Evolutionary conservation across 2,329 filamentous ascomycete species (phyloP).

Genomic region (Diplodia mutila): DNA sequence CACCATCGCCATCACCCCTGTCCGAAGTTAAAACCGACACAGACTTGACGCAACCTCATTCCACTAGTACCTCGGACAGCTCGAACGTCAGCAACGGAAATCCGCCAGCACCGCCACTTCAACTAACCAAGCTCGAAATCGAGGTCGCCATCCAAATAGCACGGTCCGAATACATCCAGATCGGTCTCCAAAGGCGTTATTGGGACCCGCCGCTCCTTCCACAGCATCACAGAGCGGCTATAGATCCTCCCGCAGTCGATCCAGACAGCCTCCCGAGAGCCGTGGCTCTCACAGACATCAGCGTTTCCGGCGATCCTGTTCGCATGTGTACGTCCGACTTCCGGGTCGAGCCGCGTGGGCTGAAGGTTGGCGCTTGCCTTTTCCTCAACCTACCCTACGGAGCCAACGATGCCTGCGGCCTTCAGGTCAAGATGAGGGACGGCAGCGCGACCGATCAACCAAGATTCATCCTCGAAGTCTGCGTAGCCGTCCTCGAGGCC

Average conservation of each 20-base stretch:
- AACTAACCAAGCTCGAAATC: not conserved
- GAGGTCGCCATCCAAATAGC: not conserved
- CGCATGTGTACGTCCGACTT: not conserved
- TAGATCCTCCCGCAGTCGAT: not conserved
- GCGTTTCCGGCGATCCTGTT: conserved; percentile 2
- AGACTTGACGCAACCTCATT: not conserved
- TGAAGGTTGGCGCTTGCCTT: conserved; percentile 9
- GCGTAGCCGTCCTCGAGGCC: not conserved
- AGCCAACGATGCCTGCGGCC: conserved; percentile 5
- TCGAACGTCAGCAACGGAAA: too few relatives aligned
- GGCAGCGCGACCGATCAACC: not conserved
- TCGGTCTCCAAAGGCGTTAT: not conserved
- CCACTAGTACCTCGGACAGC: not conserved
- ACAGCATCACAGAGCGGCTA: not conserved
- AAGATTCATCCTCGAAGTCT: conserved; percentile 7
- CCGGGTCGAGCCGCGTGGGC: not conserved
- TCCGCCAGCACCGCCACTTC: not conserved
- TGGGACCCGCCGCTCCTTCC: conserved; percentile 7
- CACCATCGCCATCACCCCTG: not conserved
- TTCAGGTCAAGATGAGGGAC: conserved; percentile 10
- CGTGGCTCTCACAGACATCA: conserved; percentile 3
- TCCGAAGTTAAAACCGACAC: not conserved
- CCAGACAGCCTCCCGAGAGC: not conserved
- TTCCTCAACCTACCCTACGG: conserved; percentile 21
- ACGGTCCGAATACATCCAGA: not conserved